Evolutionary conservation across 768 basidiomycete genomes (phyloP), one percentile per base, ranked within the genome.

Genomic region (Fistulinella prunicolor): DNA sequence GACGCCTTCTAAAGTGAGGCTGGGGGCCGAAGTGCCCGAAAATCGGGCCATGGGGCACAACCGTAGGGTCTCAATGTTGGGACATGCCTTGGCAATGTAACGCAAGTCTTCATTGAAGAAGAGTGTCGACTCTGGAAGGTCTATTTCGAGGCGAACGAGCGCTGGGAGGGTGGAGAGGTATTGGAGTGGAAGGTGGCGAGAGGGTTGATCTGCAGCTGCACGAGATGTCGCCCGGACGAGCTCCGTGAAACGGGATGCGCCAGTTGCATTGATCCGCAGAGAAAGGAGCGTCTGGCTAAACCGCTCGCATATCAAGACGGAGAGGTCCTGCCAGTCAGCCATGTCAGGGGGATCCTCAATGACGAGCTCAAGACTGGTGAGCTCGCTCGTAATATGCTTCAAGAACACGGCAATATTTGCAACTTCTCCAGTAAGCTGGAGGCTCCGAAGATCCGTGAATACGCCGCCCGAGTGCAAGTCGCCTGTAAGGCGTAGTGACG

Each of bases 271-370:
- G 53, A 89, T 74, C 46, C 77, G 77, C 51, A 89, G 65, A 9
- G 78, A 76, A 57, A 80, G 77, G 43, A 90, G 69, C 13, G 80
- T 77, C 38, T 73, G 64, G 13, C 76, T 73, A 56, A 88, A 86
- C 55, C 76, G 70, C 53, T 86, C 80, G 55, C 76, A 81, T 43
- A 89, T 74, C 58, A 85, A 60, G 38, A 67, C 68, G 35, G 80
- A 85, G 17, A 89, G 73, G 53, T 88, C 81, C 51, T 80, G 81
- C 88, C 88, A 90, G 59, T 89, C 86, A 8, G 76, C 77, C 48
- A 76, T 76, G 59, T 82, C 81, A 19, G 86, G 85, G 14, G 88
- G 86, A 56, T 90, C 88, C 54, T 90, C 88, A 55, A 90, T 84
- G 62, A 83, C 73, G 32, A 90, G 78, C 41, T 89, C 88, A 44